phyloP scores from a whole-genome alignment of 805 yeast species.

The Starmerella tilneyi region DNA sequence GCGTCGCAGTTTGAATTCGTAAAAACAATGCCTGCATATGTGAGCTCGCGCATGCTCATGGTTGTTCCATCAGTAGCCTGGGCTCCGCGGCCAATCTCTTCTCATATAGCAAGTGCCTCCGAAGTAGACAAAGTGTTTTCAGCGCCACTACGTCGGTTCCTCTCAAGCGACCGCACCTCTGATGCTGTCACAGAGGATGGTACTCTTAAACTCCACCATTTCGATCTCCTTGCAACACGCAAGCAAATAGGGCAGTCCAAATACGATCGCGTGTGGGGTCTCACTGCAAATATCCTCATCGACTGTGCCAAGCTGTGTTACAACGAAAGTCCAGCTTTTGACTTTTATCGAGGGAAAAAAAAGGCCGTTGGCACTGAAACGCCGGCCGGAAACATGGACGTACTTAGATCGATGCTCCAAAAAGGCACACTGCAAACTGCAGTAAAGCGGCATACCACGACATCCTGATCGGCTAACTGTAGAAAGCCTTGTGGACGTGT shows the following conservation, averaged over 20 bases:
- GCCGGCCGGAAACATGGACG: conserved; percentile 8
- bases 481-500: not conserved
- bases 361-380: conserved; percentile 3
- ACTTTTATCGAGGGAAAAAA: conserved; percentile 1
- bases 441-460: not conserved
- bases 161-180: conserved; percentile 17
- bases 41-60: conserved; percentile 70
- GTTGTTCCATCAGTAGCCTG: conserved; percentile 59
- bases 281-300: conserved; percentile 35
- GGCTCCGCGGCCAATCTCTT: conserved; percentile 11
- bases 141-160: conserved; percentile 25
- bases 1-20: conserved; percentile 52
- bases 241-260: conserved; percentile 29
- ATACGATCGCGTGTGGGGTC: conserved; percentile 34
- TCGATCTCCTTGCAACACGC: conserved; percentile 24
- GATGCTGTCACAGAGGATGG: not conserved
- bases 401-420: conserved; percentile 4
- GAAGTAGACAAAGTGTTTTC: conserved; percentile 32
- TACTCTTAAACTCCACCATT: conserved; percentile 30
- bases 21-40: conserved; percentile 60
- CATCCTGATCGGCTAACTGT: not conserved
- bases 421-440: not conserved
- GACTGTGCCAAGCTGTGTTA: conserved; percentile 33
- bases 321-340: conserved; percentile 29
- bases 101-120: not conserved